Base-by-base conservation (phyloP, 2,329 filamentous ascomycete genomes). In the Colletotrichum neosansevieriae region DNA sequence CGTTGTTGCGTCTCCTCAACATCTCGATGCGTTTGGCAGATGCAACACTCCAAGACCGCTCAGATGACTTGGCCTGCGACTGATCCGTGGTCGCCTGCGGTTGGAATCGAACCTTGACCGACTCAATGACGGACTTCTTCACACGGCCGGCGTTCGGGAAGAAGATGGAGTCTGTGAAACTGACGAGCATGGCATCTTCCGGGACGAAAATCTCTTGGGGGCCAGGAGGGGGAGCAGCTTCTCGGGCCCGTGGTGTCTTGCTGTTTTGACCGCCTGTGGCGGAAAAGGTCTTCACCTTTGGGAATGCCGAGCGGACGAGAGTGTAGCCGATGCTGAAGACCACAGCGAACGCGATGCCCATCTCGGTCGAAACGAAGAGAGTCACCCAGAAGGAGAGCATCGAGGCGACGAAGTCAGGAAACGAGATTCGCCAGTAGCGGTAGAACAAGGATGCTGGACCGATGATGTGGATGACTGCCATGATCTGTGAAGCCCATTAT, bases 301-400 rank as follows among this genome's bases (percentile, higher is more conserved):
- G 80, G 74, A 91, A 90, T 1, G 86, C 86, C n/a, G 85, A 82
- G 3, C 86, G 84, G 0, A 90, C 80, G 1, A 91, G 78, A 32
- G 87, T 83, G 74, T 88, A 89, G 63, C 87, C 84, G 36, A 91
- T 85, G 73, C 86, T 90, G 83, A 91, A 92, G 7, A 84, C 87
- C 1, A 90, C 88, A 1, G 87, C 84, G 19, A 79, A 79, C 19
- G 82, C 88, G 47, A 91, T 88, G 12, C 89, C 89, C 40, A 87
- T 81, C 71, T 90, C 87, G 1, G 86, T 87, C 0, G 84, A 86
- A 2, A 86, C 84, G 72, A 91, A 89, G 10, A 91, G 82, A 0
- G 88, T 88, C 3, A 91, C 80, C 85, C 89, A 91, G 72, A 91
- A 87, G 4, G 88, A 84, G 34, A 91, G 80, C 84, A 90, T 88